phyloP scores from a whole-genome alignment of 352 stramenopile genomes.

The Phytophthora sansomeana region DNA sequence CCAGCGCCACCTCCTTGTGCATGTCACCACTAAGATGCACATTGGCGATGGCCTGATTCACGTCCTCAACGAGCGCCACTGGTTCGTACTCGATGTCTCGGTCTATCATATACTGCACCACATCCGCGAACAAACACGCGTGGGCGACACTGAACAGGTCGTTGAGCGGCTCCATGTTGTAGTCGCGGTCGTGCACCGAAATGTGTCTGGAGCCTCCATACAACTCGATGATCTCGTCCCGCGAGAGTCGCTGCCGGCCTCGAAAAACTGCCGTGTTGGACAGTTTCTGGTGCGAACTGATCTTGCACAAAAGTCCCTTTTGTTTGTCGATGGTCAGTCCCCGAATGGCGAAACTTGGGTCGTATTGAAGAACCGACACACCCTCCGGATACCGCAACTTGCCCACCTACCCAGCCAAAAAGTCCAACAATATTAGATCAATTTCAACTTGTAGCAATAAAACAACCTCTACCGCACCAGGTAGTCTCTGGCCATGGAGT shows the following conservation, averaged over 20 bases:
- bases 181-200: constrained; percentile 76
- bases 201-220: constrained; percentile 92
- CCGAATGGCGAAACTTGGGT: constrained; percentile 92
- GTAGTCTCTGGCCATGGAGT: constrained; percentile 90
- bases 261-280: constrained; percentile 82
- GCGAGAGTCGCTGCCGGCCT: constrained; percentile 85
- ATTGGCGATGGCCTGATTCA: constrained; percentile 86
- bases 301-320: constrained; percentile 94
- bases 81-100: constrained; percentile 91
- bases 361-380: constrained; percentile 81
- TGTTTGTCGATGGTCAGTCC: constrained; percentile 94
- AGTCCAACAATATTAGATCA: background rate
- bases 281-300: constrained; percentile 95
- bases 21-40: constrained; percentile 94
- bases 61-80: constrained; percentile 88
- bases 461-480: constrained; percentile 54
- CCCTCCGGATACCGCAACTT: constrained; percentile 88
- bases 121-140: constrained; percentile 94
- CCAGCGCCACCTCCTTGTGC: constrained; percentile 89
- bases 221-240: constrained; percentile 85
- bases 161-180: constrained; percentile 93
- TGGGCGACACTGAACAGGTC: constrained; percentile 95
- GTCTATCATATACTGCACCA: constrained; percentile 94
- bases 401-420: constrained; percentile 47
- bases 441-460: background rate